Percentiles rank a stretch among this genome's conserved stretches.
phyloP scores from a whole-genome alignment of 495 filamentous ascomycete species.

The Lasiosphaeria ovina region DNA sequence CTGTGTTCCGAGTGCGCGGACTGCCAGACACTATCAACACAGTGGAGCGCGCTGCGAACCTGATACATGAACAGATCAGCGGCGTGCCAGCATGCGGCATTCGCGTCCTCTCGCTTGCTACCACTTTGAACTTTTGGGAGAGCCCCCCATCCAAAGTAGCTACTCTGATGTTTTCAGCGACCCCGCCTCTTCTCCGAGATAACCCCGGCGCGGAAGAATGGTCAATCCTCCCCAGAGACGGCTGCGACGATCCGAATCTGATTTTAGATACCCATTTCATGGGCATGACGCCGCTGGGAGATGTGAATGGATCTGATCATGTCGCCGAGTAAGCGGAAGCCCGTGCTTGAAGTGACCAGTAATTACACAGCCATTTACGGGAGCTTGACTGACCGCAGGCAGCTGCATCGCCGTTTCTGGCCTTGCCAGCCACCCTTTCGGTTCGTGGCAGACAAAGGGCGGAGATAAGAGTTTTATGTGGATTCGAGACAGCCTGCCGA shows the following conservation, averaged over 20 bases:
- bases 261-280: constrained; percentile 16
- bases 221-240: neutral
- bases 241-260: constrained; percentile 3
- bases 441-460: constrained; percentile 25
- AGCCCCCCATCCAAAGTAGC: neutral
- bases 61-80: neutral
- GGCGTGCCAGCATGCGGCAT: neutral
- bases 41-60: neutral
- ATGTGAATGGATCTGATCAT: constrained; percentile 6
- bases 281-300: constrained; percentile 12
- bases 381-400: neutral
- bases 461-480: constrained; percentile 25
- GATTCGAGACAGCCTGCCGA: constrained; percentile 16
- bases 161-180: constrained; percentile 1
- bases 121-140: neutral
- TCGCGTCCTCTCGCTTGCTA: constrained; percentile 1
- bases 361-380: too few species aligned
- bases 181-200: neutral
- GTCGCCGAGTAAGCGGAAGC: constrained; percentile 14
- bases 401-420: constrained; percentile 28
- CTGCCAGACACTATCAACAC: neutral
- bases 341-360: too few species aligned
- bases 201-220: neutral
- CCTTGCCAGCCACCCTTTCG: constrained; percentile 24
- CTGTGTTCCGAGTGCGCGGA: constrained; percentile 1